A percentile compares a stretch with the other conserved stretches of the same genome.
These are phyloP conservation scores for Mariannaea elegans DNA, from an alignment of 2,329 filamentous ascomycete species.

Conservation along the genomic window DNA sequence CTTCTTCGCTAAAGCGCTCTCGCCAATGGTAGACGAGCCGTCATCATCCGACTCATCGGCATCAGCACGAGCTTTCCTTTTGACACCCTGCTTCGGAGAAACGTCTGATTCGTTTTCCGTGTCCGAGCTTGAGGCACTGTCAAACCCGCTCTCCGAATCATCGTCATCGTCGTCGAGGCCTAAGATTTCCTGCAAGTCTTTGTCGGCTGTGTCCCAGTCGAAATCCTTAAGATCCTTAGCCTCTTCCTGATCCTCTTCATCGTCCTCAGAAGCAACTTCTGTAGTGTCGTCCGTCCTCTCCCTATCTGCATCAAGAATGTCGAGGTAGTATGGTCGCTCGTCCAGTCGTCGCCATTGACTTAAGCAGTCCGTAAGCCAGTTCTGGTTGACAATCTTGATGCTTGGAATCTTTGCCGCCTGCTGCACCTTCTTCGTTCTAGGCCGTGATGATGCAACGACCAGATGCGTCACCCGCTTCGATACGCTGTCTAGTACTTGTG, in stretches of 20 bases:
- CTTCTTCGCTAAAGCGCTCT: conserved; percentile 59
- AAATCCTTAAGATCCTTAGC: conserved; percentile 62
- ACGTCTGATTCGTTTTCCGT: conserved; percentile 42
- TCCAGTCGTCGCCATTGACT: conserved; percentile 84
- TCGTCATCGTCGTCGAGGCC: conserved; percentile 62
- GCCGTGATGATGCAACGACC: conserved; percentile 74
- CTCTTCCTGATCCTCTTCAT: conserved; percentile 44
- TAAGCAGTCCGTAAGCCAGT: conserved; percentile 89
- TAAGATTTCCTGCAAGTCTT: conserved; percentile 81
- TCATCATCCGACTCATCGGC: conserved; percentile 47
- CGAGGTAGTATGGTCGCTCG: conserved; percentile 79
- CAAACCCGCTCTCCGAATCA: conserved; percentile 45
- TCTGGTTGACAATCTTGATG: conserved; percentile 90
- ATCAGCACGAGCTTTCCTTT: conserved; percentile 45
- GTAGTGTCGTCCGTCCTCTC: conserved; percentile 46
- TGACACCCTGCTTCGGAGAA: conserved; percentile 40
- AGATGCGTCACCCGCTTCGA: conserved; percentile 75
- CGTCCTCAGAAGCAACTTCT: conserved; percentile 43
- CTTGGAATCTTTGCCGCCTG: conserved; percentile 81
- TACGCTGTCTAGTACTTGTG: conserved; percentile 66
- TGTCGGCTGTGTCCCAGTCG: conserved; percentile 71
- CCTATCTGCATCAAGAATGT: conserved; percentile 76
- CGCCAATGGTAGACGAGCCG: conserved; percentile 40
- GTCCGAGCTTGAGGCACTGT: conserved; percentile 38
- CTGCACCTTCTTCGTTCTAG: conserved; percentile 89